Base-by-base conservation (phyloP, 1,284 basidiomycete species). In the Cutaneotrichosporon sp. region DNA sequence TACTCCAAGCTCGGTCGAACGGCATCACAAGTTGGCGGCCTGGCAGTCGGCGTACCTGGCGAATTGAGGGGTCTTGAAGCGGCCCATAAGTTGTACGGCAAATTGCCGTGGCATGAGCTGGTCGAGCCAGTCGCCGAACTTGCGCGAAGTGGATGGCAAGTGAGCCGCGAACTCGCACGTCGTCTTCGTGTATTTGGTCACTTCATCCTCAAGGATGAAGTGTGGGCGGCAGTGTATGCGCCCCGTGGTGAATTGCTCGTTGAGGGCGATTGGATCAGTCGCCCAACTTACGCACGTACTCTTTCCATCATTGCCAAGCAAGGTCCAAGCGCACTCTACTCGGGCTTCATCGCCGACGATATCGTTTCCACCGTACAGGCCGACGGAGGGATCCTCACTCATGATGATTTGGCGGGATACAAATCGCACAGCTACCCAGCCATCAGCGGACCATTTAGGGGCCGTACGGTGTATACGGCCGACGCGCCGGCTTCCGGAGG, bases 1-100 rank as follows among this genome's bases (percentile, higher is more conserved):
- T 97, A 87, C 72, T 72, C 73, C 8, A 78, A 82, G 4, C 83
- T 90, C 16, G 94, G 95, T 5, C 91, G 93, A 5, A 81, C 92
- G 26, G 80, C 84, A 4, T 84, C 90, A 18, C 82, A 77, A 64
- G 86, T 85, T 63, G 94, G 95, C 9, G 92, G 93, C 8, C 82
- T 95, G 31, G 79, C 90, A 3, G 86, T 92, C n/a, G 92, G 85
- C 32, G 87, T 94, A 0, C 93, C 94, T 0, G 90, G 92, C 9
- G 92, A 96, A 80, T 77, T 96, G 57, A 84, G 88, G 21, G 94
- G 95, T 4, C 81, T 97, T 16, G 58, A 55, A 38, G 57, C 66
- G 70, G 79, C 80, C 8, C 75, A 79, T 53, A 65, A 73, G 65
- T 60, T 78, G 61, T 80, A 80, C 61, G 80, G 79, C 0, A 84